phyloP scores from a whole-genome alignment of 257 asterid species.

The Plectranthus barbatus region DNA sequence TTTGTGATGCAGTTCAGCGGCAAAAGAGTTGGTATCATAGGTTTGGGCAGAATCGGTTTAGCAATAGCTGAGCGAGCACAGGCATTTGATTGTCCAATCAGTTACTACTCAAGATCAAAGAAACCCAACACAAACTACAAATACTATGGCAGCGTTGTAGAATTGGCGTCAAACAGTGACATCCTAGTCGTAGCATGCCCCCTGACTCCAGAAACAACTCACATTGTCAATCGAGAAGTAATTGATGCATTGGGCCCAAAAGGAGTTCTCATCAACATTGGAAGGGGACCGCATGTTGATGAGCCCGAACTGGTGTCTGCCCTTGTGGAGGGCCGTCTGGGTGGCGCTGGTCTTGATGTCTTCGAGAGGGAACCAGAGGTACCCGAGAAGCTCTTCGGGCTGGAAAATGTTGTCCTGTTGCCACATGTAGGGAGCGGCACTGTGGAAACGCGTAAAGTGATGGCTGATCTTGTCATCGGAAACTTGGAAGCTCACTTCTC shows the following conservation, averaged over 20 bases:
- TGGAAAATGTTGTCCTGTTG: slow-evolving; percentile 60
- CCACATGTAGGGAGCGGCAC: slow-evolving; percentile 79
- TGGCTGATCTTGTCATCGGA: slow-evolving; percentile 74
- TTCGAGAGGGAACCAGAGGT: slow-evolving; percentile 71
- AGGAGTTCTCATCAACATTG: slow-evolving; percentile 79
- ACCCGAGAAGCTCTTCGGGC: slow-evolving; percentile 48
- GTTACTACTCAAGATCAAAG: slow-evolving; percentile 57
- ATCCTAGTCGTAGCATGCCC: slow-evolving; percentile 73
- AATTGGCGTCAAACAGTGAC: slow-evolving; percentile 66
- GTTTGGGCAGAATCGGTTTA: slow-evolving; percentile 70
- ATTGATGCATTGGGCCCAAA: slow-evolving; percentile 66
- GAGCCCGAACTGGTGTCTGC: slow-evolving; percentile 75
- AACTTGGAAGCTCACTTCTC: slow-evolving; percentile 72
- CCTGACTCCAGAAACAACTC: slow-evolving; percentile 57
- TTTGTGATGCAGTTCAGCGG: slow-evolving; percentile 62
- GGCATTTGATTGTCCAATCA: slow-evolving; percentile 64
- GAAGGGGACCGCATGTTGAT: slow-evolving; percentile 80
- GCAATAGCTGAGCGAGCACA: slow-evolving; percentile 69
- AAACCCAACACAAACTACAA: slow-evolving; percentile 43
- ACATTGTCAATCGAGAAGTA: slow-evolving; percentile 59
- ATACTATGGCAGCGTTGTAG: slow-evolving; percentile 39
- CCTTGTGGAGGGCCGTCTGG: slow-evolving; percentile 73
- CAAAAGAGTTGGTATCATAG: slow-evolving; percentile 65
- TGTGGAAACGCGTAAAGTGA: slow-evolving; percentile 50
- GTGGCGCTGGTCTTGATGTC: slow-evolving; percentile 90